A percentile compares a stretch with the other conserved stretches of the same genome.
Evolutionary conservation across 164 flowering plant species (phyloP).

Genomic region (Vitis riparia): DNA sequence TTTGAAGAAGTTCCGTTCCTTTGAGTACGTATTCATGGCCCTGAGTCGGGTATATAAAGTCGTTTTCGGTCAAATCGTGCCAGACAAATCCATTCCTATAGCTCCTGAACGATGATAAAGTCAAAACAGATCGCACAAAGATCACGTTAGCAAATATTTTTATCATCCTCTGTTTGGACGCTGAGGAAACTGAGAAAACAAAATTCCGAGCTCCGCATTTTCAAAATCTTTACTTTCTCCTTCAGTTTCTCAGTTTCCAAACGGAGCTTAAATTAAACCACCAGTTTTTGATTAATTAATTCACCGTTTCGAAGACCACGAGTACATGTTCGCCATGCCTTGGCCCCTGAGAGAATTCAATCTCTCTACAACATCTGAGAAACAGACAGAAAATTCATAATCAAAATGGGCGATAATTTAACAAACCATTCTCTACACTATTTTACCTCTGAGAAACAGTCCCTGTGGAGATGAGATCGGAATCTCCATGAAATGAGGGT

Average conservation of each 20-base stretch:
- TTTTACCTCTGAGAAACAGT: slow-evolving; percentile 40
- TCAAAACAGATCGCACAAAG: background rate
- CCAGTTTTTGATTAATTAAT: background rate
- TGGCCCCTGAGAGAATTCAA: slow-evolving; percentile 36
- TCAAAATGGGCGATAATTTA: background rate
- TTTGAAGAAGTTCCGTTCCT: slow-evolving; percentile 37
- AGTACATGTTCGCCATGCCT: slow-evolving; percentile 45
- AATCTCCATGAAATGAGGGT: slow-evolving; percentile 52
- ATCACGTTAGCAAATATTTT: too few relatives aligned
- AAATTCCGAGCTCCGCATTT: background rate
- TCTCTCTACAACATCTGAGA: slow-evolving; percentile 35
- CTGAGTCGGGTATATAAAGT: slow-evolving; percentile 36
- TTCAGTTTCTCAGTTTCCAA: slow-evolving; percentile 6
- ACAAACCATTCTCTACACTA: background rate
- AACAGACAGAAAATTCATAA: slow-evolving; percentile 1
- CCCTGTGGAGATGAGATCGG: slow-evolving; percentile 36
- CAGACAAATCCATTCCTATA: slow-evolving; percentile 51
- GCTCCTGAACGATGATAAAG: slow-evolving; percentile 26
- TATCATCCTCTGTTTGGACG: background rate
- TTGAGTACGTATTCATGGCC: slow-evolving; percentile 53
- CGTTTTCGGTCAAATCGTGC: slow-evolving; percentile 46
- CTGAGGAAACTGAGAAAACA: background rate
- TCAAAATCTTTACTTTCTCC: background rate
- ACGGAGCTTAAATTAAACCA: background rate
- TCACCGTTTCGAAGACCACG: slow-evolving; percentile 56